Percentiles rank a stretch among this genome's conserved stretches.
These are phyloP conservation scores for Saturnispora sekii DNA, from an alignment of 805 yeast species.

Conservation along the genomic window DNA sequence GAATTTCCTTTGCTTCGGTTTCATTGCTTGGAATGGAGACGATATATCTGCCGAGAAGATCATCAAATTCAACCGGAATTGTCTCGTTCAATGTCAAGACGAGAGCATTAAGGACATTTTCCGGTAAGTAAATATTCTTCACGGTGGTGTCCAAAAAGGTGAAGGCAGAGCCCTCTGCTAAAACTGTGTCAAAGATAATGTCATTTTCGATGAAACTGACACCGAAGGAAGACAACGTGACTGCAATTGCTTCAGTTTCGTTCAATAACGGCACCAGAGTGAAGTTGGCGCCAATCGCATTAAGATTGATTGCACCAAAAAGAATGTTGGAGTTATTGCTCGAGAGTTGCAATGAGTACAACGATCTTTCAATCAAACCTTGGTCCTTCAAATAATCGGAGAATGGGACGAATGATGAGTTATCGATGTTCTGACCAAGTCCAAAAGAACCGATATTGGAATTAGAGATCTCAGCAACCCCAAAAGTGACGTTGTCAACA, in stretches of 20 bases:
- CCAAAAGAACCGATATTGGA: conserved; percentile 15
- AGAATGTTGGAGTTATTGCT: background rate
- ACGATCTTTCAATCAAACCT: conserved; percentile 10
- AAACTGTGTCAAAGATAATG: background rate
- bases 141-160: conserved; percentile 7
- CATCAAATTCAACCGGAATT: conserved; percentile 6
- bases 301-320: conserved; percentile 13
- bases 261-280: conserved; percentile 12
- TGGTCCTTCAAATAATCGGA: conserved; percentile 8
- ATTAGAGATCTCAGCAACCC: conserved; percentile 10
- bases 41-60: conserved; percentile 6
- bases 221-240: conserved; percentile 12
- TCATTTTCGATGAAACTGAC: conserved; percentile 6
- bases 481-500: conserved; percentile 8
- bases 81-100: conserved; percentile 1
- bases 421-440: conserved; percentile 10
- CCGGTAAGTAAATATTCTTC: conserved; percentile 8
- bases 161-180: conserved; percentile 6
- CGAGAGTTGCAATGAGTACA: conserved; percentile 10
- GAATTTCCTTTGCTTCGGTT: background rate
- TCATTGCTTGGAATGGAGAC: background rate
- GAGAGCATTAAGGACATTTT: conserved; percentile 1
- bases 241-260: conserved; percentile 10
- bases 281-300: conserved; percentile 3
- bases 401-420: conserved; percentile 10